Percentiles rank a stretch among this genome's conserved stretches.
phyloP scores from a whole-genome alignment of 139 green algal genomes.

The Chlorella sp. region DNA sequence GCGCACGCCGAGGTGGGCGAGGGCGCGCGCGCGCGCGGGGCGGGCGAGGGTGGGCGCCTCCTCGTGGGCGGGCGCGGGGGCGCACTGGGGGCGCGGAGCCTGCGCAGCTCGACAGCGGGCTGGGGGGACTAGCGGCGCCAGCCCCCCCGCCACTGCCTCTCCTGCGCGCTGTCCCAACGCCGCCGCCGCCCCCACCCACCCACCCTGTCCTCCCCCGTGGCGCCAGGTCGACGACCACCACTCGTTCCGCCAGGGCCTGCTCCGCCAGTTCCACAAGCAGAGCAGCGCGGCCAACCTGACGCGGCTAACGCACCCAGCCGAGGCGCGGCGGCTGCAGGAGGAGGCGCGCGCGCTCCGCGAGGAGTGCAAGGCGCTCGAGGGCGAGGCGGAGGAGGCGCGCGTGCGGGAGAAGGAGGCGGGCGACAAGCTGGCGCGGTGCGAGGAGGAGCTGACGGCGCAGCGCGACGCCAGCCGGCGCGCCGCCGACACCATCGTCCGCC shows the following conservation, averaged over 20 bases:
- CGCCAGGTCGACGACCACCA: slow-evolving; percentile 18
- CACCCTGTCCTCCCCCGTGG: background rate
- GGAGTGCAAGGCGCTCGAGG: slow-evolving; percentile 33
- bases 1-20: background rate
- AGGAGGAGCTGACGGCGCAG: slow-evolving; percentile 8
- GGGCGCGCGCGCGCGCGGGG: background rate
- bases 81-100: too few species aligned
- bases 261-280: slow-evolving; percentile 43
- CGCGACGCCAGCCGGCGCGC: slow-evolving; percentile 26
- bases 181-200: background rate
- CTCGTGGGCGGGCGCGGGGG: too few species aligned
- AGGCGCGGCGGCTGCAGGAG: slow-evolving; percentile 39
- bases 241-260: slow-evolving; percentile 34
- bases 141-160: too few species aligned
- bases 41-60: too few species aligned
- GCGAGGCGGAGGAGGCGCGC: slow-evolving; percentile 37
- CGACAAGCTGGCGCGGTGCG: background rate
- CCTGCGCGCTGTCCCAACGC: too few species aligned
- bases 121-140: too few species aligned
- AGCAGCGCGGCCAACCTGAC: slow-evolving; percentile 41
- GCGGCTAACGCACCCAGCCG: slow-evolving; percentile 20
- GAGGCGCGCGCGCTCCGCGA: slow-evolving; percentile 41
- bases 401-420: slow-evolving; percentile 22
- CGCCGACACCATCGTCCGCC: slow-evolving; percentile 6
- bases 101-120: too few species aligned